phyloP scores from a whole-genome alignment of 176 grass and related monocot species.

The Dendrocalamus sinicus region DNA sequence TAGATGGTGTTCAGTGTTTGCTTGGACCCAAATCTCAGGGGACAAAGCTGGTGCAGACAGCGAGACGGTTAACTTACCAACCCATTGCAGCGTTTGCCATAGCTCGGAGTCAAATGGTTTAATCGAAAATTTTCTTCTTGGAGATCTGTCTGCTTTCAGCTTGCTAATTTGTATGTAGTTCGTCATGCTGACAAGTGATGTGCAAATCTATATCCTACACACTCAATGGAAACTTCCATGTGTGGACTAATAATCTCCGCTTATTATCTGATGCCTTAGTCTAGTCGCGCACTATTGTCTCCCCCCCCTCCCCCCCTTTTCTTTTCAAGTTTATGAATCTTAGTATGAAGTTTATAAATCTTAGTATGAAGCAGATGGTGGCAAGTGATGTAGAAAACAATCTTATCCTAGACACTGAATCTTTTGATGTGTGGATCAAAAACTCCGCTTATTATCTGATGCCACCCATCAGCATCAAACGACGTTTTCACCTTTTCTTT shows the following conservation, averaged over 20 bases:
- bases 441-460: conserved; percentile 74
- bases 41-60: conserved; percentile 54
- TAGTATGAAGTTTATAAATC: no score
- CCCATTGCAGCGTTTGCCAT: conserved; percentile 60
- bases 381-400: conserved; percentile 46
- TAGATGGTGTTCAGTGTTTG: neutral
- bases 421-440: conserved; percentile 42
- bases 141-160: neutral
- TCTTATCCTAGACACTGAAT: conserved; percentile 56
- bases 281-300: neutral
- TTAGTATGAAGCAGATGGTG: neutral
- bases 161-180: neutral
- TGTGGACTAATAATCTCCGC: conserved; percentile 64
- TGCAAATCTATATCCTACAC: conserved; percentile 58
- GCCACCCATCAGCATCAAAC: neutral
- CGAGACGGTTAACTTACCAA: conserved; percentile 88
- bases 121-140: conserved; percentile 43
- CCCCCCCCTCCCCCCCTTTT: no score
- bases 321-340: neutral
- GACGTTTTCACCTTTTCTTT: neutral
- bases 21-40: conserved; percentile 24
- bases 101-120: conserved; percentile 94
- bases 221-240: conserved; percentile 46
- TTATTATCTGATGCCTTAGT: conserved; percentile 71
- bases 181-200: conserved; percentile 45